Percentiles rank a stretch among this genome's conserved stretches.
phyloP scores from a whole-genome alignment of 805 yeast genomes.

The Metschnikowia lunata region DNA sequence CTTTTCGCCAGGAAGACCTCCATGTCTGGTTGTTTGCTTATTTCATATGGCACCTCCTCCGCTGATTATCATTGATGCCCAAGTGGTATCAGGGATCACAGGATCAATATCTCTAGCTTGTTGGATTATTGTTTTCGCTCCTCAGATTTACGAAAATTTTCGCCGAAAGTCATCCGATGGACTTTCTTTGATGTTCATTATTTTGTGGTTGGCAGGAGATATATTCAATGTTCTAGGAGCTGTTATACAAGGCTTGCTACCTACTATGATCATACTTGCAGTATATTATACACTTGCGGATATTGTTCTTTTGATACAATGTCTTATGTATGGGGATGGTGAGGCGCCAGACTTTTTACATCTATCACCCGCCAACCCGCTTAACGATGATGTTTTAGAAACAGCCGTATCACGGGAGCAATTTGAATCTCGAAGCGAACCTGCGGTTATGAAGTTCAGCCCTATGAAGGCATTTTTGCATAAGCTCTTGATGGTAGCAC shows the following conservation, averaged over 20 bases:
- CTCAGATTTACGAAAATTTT: slow-evolving; percentile 91
- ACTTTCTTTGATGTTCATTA: slow-evolving; percentile 76
- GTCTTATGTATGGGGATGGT: slow-evolving; percentile 71
- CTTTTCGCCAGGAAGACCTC: no score
- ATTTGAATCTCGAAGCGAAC: slow-evolving; percentile 21
- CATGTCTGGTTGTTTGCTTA: no score
- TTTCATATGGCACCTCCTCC: slow-evolving; percentile 53
- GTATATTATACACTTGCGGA: slow-evolving; percentile 92
- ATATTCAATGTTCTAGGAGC: slow-evolving; percentile 92
- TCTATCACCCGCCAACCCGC: slow-evolving; percentile 84
- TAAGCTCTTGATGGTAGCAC: slow-evolving; percentile 50
- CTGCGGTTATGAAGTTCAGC: slow-evolving; percentile 16
- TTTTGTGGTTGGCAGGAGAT: slow-evolving; percentile 92
- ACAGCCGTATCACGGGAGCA: slow-evolving; percentile 47
- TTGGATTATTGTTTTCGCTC: slow-evolving; percentile 97
- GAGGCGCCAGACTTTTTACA: slow-evolving; percentile 66
- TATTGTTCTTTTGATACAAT: slow-evolving; percentile 75
- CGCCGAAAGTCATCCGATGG: slow-evolving; percentile 85
- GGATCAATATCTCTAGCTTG: slow-evolving; percentile 92
- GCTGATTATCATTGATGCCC: slow-evolving; percentile 61
- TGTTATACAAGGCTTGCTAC: slow-evolving; percentile 80
- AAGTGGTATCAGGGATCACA: slow-evolving; percentile 72
- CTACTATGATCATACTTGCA: slow-evolving; percentile 92
- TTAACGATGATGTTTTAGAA: slow-evolving; percentile 64
- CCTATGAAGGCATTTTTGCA: slow-evolving; percentile 20